Percentiles rank a stretch among this genome's conserved stretches.
Evolutionary conservation across 2,329 filamentous ascomycete species (phyloP).

Genomic region (Aureobasidium vineae): DNA sequence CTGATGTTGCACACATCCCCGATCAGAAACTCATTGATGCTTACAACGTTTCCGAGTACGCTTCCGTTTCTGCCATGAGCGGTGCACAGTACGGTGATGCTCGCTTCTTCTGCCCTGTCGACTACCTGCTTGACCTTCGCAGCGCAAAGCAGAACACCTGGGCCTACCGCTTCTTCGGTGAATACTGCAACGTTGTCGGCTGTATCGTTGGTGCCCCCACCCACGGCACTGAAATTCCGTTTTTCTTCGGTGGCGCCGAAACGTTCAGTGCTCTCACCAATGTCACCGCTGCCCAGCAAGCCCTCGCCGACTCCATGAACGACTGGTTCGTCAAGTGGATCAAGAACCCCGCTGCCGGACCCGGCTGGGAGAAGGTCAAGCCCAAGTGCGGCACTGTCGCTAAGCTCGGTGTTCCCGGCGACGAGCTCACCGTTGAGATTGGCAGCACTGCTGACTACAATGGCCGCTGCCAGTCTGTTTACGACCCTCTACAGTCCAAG

Average conservation of each 20-base stretch:
- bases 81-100: constrained; percentile 47
- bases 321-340: constrained; percentile 24
- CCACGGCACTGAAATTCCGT: constrained; percentile 23
- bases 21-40: constrained; percentile 37
- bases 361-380: constrained; percentile 14
- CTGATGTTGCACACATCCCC: constrained; percentile 43
- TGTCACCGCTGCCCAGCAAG: constrained; percentile 16
- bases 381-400: constrained; percentile 12
- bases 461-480: constrained; percentile 21
- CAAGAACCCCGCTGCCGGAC: constrained; percentile 24
- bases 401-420: constrained; percentile 22
- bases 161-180: constrained; percentile 45
- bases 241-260: constrained; percentile 4
- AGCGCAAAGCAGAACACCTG: constrained; percentile 26
- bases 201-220: constrained; percentile 13
- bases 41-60: constrained; percentile 42
- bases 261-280: neutral
- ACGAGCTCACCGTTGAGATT: constrained; percentile 19
- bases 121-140: constrained; percentile 19
- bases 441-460: constrained; percentile 17
- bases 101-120: constrained; percentile 20
- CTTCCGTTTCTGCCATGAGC: constrained; percentile 43
- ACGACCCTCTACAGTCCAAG: constrained; percentile 20
- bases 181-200: constrained; percentile 30
- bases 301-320: constrained; percentile 24